Evolutionary conservation across 257 asterid genomes (phyloP).

Genomic region (Lycium ferocissimum): DNA sequence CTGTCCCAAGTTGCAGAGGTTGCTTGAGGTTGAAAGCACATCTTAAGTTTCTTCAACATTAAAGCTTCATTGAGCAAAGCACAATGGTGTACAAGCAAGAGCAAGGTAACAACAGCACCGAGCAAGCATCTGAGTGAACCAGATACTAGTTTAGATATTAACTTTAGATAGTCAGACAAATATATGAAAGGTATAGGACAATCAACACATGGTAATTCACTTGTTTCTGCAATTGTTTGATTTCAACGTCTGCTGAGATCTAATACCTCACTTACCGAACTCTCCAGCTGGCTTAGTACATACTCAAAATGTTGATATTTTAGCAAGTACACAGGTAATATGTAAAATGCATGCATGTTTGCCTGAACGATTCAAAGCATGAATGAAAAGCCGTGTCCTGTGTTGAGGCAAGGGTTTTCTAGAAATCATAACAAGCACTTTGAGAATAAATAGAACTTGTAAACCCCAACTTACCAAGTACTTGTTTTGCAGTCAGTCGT

Average conservation of each 20-base stretch:
- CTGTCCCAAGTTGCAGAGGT: neutral
- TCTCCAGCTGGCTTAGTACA: neutral
- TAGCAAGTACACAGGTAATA: neutral
- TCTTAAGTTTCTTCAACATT: neutral
- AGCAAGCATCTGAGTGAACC: neutral
- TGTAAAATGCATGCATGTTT: neutral
- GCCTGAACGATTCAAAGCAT: neutral
- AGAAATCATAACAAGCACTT: slow-evolving; percentile 23
- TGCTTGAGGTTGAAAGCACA: neutral
- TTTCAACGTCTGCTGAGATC: neutral
- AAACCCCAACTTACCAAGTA: slow-evolving; percentile 66
- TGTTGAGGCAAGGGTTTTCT: neutral
- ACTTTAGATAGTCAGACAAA: neutral
- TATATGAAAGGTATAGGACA: neutral
- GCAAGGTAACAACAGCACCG: neutral
- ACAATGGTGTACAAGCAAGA: neutral
- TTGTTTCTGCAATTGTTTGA: neutral
- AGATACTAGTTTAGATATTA: neutral
- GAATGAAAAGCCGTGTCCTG: neutral
- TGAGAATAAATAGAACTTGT: neutral
- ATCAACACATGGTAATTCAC: neutral
- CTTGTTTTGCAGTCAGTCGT: slow-evolving; percentile 91
- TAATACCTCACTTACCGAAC: neutral
- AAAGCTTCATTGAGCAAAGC: neutral
- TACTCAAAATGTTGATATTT: neutral